A percentile compares a stretch with the other conserved stretches of the same genome.
These are phyloP conservation scores for Emericellopsis cladophorae DNA, from an alignment of 2,329 filamentous ascomycete genomes.

Conservation along the genomic window DNA sequence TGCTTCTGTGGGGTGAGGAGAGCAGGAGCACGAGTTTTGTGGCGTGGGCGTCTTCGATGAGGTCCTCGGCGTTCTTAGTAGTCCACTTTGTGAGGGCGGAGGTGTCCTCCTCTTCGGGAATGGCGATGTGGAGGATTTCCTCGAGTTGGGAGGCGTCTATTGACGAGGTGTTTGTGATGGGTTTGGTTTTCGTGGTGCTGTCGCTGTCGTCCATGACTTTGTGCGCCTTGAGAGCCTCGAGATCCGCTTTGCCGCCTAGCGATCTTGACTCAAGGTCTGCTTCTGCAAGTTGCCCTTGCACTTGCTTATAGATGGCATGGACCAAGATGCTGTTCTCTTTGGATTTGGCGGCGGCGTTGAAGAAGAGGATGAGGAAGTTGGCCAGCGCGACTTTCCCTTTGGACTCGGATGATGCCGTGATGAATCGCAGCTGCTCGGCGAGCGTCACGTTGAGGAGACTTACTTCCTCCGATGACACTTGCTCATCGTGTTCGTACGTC, in stretches of 20 bases:
- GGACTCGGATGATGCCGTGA: conserved; percentile 35
- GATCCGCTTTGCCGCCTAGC: conserved; percentile 8
- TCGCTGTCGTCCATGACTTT: not conserved
- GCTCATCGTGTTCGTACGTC: conserved; percentile 8
- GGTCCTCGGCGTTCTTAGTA: conserved; percentile 64
- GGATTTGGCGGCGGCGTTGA: conserved; percentile 39
- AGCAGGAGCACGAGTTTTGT: conserved; percentile 61
- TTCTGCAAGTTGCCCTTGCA: conserved; percentile 16
- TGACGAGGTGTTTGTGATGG: conserved; percentile 3
- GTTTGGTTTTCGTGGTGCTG: not conserved
- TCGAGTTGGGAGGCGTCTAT: conserved; percentile 32
- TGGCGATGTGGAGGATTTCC: conserved; percentile 36
- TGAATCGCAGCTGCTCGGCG: conserved; percentile 67
- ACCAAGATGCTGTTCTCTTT: conserved; percentile 26
- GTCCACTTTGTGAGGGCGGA: conserved; percentile 51
- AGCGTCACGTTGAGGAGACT: conserved; percentile 52
- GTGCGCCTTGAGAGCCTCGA: conserved; percentile 5
- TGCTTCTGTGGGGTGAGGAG: conserved; percentile 59
- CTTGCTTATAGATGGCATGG: conserved; percentile 14
- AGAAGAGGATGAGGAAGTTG: conserved; percentile 43
- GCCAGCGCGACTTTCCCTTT: conserved; percentile 33
- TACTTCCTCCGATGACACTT: conserved; percentile 10
- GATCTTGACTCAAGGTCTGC: conserved; percentile 8
- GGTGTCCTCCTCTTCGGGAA: conserved; percentile 33
- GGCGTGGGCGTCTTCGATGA: conserved; percentile 66